Conservation (phyloP, 345 rosid species). For the Brassica incana region DNA sequence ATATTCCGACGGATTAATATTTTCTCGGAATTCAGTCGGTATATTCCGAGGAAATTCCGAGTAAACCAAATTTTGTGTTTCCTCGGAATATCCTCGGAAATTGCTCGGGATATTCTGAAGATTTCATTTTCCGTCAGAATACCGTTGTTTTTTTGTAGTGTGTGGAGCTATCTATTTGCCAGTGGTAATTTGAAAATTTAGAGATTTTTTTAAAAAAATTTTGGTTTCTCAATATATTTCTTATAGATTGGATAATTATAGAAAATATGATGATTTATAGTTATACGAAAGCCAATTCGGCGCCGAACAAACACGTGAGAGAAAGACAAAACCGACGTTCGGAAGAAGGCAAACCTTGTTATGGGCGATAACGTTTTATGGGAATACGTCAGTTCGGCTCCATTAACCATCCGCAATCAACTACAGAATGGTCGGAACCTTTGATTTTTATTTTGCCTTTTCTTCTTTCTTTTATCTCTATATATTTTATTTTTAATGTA, state of each 20-base stretch:
- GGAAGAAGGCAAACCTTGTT: slow-evolving; percentile 20
- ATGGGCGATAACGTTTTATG: neutral
- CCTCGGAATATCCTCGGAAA: too few relatives aligned
- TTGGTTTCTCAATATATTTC: neutral
- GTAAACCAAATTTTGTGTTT: too few relatives aligned
- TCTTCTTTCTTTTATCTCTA: too few relatives aligned
- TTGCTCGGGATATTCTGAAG: too few relatives aligned
- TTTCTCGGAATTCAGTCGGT: too few relatives aligned
- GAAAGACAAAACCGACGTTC: slow-evolving; percentile 24
- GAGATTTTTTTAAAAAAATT: too few relatives aligned
- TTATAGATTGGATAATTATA: neutral
- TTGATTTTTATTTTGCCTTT: neutral
- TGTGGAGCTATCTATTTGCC: neutral
- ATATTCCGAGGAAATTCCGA: too few relatives aligned
- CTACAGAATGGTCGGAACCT: slow-evolving; percentile 20
- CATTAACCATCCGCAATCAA: neutral
- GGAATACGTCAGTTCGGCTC: neutral
- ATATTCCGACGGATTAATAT: too few relatives aligned
- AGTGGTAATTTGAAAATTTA: neutral
- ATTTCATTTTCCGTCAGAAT: too few relatives aligned
- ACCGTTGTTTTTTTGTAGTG: too few relatives aligned
- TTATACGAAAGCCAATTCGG: slow-evolving; percentile 19
- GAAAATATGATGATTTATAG: neutral
- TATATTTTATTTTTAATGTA: too few relatives aligned
- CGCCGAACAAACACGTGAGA: slow-evolving; percentile 35